A percentile compares a stretch with the other conserved stretches of the same genome.
Conservation (phyloP, 2,329 filamentous ascomycete genomes). For the Penicillium sumatraense region DNA sequence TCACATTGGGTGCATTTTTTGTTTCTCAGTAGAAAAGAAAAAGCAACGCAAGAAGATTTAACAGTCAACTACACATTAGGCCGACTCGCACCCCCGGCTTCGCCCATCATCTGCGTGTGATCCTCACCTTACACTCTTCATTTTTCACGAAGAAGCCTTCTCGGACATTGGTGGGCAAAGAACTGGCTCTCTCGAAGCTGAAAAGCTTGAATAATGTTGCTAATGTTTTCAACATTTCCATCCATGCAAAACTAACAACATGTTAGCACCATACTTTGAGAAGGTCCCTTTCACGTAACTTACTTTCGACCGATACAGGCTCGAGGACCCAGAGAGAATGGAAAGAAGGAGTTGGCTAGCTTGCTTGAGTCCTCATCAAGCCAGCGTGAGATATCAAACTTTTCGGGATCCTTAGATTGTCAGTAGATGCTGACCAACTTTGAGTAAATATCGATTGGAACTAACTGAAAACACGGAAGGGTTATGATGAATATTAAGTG, state of each 20-base stretch:
- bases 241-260: constrained; percentile 7
- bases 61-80: too few species aligned
- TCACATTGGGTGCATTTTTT: too few species aligned
- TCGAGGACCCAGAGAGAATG: constrained; percentile 10
- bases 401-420: not conserved
- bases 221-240: constrained; percentile 12
- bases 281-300: not conserved
- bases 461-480: not conserved
- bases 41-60: too few species aligned
- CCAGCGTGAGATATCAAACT: not conserved
- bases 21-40: too few species aligned
- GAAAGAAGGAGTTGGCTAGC: constrained; percentile 4
- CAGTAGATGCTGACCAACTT: not conserved
- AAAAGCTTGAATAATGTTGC: constrained; percentile 6
- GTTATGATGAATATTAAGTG: constrained; percentile 5
- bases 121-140: constrained; percentile 7
- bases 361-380: not conserved
- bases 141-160: constrained; percentile 10
- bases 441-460: not conserved
- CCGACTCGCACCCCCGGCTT: too few species aligned
- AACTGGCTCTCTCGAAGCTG: not conserved
- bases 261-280: not conserved
- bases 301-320: constrained; percentile 14
- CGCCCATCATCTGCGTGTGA: constrained; percentile 25
- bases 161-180: not conserved